Conservation (phyloP, 768 basidiomycete genomes). For the Pilatotrama ljubarskyi region DNA sequence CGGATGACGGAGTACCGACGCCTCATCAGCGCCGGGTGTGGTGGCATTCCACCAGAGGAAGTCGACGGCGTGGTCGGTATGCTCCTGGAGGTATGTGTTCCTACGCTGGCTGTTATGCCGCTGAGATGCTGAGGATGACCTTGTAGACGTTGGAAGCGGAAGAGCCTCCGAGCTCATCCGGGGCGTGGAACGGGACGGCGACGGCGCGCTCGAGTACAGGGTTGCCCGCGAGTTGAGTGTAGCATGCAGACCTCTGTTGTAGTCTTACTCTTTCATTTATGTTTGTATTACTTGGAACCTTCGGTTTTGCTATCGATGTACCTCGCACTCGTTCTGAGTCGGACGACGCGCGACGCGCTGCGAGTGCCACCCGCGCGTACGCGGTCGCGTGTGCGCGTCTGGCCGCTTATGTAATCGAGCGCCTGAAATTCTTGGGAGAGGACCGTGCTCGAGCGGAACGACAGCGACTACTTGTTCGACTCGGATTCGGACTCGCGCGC, state of each 20-base stretch:
- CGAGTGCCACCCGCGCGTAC: background rate
- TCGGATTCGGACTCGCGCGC: background rate
- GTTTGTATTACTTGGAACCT: slow-evolving; percentile 19
- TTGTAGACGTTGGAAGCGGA: slow-evolving; percentile 78
- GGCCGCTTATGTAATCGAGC: slow-evolving; percentile 4
- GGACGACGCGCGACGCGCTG: background rate
- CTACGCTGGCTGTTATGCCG: background rate
- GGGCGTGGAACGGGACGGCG: slow-evolving; percentile 39
- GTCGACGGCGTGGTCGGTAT: slow-evolving; percentile 85
- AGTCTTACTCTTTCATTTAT: slow-evolving; percentile 9
- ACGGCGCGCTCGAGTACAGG: slow-evolving; percentile 7
- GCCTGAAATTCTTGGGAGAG: slow-evolving; percentile 13
- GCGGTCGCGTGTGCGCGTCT: slow-evolving; percentile 20
- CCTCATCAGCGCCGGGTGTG: slow-evolving; percentile 88
- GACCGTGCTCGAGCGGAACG: slow-evolving; percentile 8
- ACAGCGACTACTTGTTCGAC: background rate
- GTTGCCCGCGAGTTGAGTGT: slow-evolving; percentile 5
- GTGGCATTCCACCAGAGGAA: slow-evolving; percentile 81
- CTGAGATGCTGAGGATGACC: slow-evolving; percentile 1
- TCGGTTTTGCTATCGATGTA: slow-evolving; percentile 12
- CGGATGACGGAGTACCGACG: slow-evolving; percentile 87
- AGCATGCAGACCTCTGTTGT: slow-evolving; percentile 19
- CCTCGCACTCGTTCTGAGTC: background rate
- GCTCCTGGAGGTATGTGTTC: slow-evolving; percentile 70
- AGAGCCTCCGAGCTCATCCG: slow-evolving; percentile 63